Base-by-base conservation (phyloP, 306 rosid genomes). In the Oemleria cerasiformis region DNA sequence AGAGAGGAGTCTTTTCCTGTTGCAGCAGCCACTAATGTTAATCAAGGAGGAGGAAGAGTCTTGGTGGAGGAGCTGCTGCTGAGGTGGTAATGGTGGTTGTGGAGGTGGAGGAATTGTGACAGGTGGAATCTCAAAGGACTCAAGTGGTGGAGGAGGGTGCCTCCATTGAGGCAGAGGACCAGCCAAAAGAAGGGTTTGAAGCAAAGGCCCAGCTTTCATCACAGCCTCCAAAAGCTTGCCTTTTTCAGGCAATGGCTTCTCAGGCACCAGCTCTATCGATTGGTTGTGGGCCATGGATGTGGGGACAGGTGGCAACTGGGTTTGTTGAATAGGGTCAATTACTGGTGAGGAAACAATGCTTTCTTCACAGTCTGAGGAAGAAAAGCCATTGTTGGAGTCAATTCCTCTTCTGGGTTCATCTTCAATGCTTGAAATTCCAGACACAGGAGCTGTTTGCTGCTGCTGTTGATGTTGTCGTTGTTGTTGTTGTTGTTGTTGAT, bases 101-200 rank as follows among this genome's bases (percentile, higher is more conserved):
- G 57, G 56, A 8, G 86, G 79, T 63, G 78, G 74, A 20, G 97
- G 90, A 75, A 91, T 86, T 44, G 96, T 87, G 47, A 94, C 96
- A 1, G 97, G 98, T 0, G 97, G 99, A 75, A 94, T 94, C 75
- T 94, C 88, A 54, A 84, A 91, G 47, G 99, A 84, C 73, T 94
- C 92, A 1, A 94, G 87, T 6, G 99, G 95, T 0, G 99, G 99
- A 4, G 99, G 99, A 4, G 99, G 99, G 79, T 94, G 99, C 72
- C 96, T 89, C 99, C 99, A 94, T 63, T 94, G 97, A 59, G 99
- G 99, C 25, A 94, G 92, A 69, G 99, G 99, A 59, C 99, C 99
- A 7, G 99, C 99, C 61, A 94, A 59, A 12, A 94, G 92, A 36
- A 94, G 84, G 9, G 94, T 91, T 72, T 91, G 94, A 39, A 94